phyloP scores from a whole-genome alignment of 306 rosid genomes.

The Hylodesmum podocarpum region DNA sequence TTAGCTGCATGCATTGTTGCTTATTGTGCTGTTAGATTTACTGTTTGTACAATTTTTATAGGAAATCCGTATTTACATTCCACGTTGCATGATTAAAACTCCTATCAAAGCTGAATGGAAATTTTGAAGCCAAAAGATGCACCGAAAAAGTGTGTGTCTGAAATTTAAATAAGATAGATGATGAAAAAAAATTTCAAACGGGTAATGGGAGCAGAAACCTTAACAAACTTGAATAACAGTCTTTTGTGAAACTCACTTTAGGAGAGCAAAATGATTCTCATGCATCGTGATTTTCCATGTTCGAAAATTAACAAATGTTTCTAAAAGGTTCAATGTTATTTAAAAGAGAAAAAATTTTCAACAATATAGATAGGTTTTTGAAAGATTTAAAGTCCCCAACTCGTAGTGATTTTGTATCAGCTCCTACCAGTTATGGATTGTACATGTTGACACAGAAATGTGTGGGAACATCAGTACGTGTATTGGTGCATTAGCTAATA shows the following conservation, averaged over 20 bases:
- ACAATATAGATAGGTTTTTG: background rate
- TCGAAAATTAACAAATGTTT: slow-evolving; percentile 17
- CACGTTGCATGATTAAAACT: too few relatives aligned
- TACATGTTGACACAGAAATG: background rate
- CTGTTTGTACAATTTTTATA: too few relatives aligned
- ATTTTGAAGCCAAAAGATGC: slow-evolving; percentile 72
- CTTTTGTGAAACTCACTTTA: slow-evolving; percentile 67
- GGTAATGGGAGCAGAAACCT: slow-evolving; percentile 13
- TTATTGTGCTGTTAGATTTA: too few relatives aligned
- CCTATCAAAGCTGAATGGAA: slow-evolving; percentile 78
- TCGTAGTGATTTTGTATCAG: background rate
- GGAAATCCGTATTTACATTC: too few relatives aligned
- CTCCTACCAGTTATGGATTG: background rate
- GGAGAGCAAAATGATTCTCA: slow-evolving; percentile 85
- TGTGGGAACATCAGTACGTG: background rate
- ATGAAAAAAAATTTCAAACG: slow-evolving; percentile 25
- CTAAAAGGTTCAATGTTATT: background rate
- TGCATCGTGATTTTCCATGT: slow-evolving; percentile 49
- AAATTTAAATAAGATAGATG: slow-evolving; percentile 33
- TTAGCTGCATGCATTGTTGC: too few relatives aligned
- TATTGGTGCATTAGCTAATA: slow-evolving; percentile 5
- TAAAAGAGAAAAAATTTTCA: background rate
- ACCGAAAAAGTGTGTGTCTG: slow-evolving; percentile 97
- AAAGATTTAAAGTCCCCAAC: background rate
- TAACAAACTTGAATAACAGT: slow-evolving; percentile 10